Base-by-base conservation (phyloP, 345 rosid genomes). In the Trapa bicornis region DNA sequence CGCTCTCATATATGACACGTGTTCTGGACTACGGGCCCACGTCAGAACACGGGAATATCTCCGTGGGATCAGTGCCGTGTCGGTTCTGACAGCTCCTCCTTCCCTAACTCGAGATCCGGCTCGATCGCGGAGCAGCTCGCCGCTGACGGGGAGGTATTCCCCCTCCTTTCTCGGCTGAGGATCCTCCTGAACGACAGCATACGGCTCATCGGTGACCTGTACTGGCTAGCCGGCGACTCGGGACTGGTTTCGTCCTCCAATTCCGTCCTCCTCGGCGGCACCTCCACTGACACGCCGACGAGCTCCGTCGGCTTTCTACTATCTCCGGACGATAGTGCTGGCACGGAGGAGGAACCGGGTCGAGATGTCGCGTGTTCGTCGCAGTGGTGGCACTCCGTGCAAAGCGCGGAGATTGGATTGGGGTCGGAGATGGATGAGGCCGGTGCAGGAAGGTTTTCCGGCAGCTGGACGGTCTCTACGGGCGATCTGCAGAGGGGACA, bases 401-500 rank as follows among this genome's bases (percentile, higher is more conserved):
- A 70, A 47, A 71, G 4, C 10, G 72, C 79, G 6, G 83, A 70
- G n/a, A 78, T 56, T 7, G 78, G 72, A 22, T 50, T 41, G 45
- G 67, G 32, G 1, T 12, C 57, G 5, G 48, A 17, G 43, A 29
- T 67, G 13, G 36, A 1, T n/a, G 77, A 35, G 33, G 64, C 73
- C 14, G 76, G 65, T 36, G 74, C 74, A 33, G 33, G 33, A 13
- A 65, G 65, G 3, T 32, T 37, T 0, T 64, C 74, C 43, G 5
- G 12, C 4, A 58, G 69, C 36, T 50, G 35, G 41, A 66, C 67
- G 36, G 77, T 70, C 43, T 88, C 93, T 10, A 94, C 96, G 2
- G 88, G 79, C 12, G 84, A 74, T 42, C 99, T 92, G 52, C 99
- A 94, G 41, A 94, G 89, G 36, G 97, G 99, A 72, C 97, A 93